Base-by-base conservation (phyloP, 768 basidiomycete genomes). In the Aureoboletus auriporus region DNA sequence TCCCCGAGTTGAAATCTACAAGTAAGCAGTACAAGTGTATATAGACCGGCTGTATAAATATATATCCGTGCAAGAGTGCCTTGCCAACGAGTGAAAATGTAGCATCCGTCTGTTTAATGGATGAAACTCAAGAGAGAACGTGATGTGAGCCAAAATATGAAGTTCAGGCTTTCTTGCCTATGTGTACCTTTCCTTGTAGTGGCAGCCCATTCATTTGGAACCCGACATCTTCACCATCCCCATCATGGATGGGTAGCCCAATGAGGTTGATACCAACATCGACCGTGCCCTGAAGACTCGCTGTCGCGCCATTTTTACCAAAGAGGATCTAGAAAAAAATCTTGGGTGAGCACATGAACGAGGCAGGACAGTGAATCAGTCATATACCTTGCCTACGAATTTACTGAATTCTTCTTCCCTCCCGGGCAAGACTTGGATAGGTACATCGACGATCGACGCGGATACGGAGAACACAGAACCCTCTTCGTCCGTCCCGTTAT, bases 391-490 rank as follows among this genome's bases (percentile, higher is more conserved):
- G 54, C 75, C 68, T 13, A 92, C 79, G 51, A 93, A 93, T 46
- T 75, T 72, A 51, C 84, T 81, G 53, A 93, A 90, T 58, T 86
- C 78, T 52, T 75, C 80, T 63, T 89, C 77, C 37, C 90, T 76
- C 6, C 89, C 88, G 0, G 89, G 87, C 0, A 93, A 70, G 9
- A 92, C 85, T 48, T 89, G 70, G 28, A 93, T 67, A 11, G 89
- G 88, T 10, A 89, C 83, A 55, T 91, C 85, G 2, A 76, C 72
- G 40, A 92, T 76, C 54, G 75, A 74, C 8, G 90, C 86, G 0
- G 76, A 74, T 10, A 93, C 78, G 0, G 69, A 68, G 53, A 82
- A 82, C 4, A 73, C 69, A 1, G 78, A 71, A 5, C 82, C 85
- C 16, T 77, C 76, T 13, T 67, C 75, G 42, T 71, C 76, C 27